Percentiles rank a stretch among this genome's conserved stretches.
Conservation (phyloP, 2,329 filamentous ascomycete genomes). For the Diplodia mutila region DNA sequence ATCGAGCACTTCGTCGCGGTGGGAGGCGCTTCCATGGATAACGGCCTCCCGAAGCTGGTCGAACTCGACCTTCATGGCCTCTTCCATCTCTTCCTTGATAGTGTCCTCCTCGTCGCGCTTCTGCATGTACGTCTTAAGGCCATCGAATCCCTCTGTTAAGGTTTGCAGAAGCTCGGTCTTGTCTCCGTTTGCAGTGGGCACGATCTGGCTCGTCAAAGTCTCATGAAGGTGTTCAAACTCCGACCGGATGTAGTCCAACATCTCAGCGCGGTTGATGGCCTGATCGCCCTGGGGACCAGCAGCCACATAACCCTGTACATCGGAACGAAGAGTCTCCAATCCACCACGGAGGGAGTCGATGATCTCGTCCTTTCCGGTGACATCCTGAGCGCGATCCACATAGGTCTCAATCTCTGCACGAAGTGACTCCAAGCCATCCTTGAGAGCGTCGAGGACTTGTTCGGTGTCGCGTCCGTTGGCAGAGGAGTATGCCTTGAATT, state of each 20-base stretch:
- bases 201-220: conserved; percentile 56
- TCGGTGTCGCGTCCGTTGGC: conserved; percentile 82
- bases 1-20: conserved; percentile 66
- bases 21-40: conserved; percentile 60
- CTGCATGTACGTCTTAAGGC: conserved; percentile 46
- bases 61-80: conserved; percentile 79
- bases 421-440: conserved; percentile 82
- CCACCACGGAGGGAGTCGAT: conserved; percentile 68
- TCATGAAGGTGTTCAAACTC: conserved; percentile 66
- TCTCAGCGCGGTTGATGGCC: conserved; percentile 47
- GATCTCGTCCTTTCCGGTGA: conserved; percentile 75
- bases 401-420: conserved; percentile 80
- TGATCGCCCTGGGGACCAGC: conserved; percentile 49
- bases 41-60: conserved; percentile 80
- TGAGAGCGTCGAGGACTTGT: conserved; percentile 84
- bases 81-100: conserved; percentile 56
- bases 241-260: conserved; percentile 56
- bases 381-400: conserved; percentile 71
- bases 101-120: conserved; percentile 43
- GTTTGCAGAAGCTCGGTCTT: conserved; percentile 47
- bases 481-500: conserved; percentile 78
- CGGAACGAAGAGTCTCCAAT: conserved; percentile 66
- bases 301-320: conserved; percentile 58
- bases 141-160: conserved; percentile 45
- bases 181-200: conserved; percentile 32